Evolutionary conservation across 2,329 filamentous ascomycete genomes (phyloP).

Genomic region (Endoconidiophora polonica): DNA sequence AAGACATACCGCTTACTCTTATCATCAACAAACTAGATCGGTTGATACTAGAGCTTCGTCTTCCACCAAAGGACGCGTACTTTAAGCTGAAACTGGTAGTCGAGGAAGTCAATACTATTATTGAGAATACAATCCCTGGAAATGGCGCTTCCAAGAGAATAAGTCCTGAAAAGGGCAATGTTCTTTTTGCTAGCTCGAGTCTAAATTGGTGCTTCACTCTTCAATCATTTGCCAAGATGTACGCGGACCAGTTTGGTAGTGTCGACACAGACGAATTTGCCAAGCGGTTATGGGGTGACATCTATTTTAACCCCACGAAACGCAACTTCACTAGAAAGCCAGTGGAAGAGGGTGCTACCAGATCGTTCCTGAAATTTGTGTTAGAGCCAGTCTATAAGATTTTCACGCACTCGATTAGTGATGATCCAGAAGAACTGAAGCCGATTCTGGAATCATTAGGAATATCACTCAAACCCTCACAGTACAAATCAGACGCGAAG

Average conservation of each 20-base stretch:
- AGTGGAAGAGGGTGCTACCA: constrained; percentile 60
- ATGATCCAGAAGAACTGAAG: constrained; percentile 71
- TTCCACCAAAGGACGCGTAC: constrained; percentile 89
- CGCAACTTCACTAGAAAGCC: constrained; percentile 83
- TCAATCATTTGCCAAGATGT: constrained; percentile 90
- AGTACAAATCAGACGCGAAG: constrained; percentile 80
- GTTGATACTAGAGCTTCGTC: constrained; percentile 79
- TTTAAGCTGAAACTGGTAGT: constrained; percentile 99
- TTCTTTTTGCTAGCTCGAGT: constrained; percentile 83
- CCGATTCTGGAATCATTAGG: constrained; percentile 62
- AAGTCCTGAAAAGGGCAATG: constrained; percentile 93
- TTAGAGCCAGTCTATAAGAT: constrained; percentile 96
- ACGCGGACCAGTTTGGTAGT: constrained; percentile 70
- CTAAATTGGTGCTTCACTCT: constrained; percentile 97
- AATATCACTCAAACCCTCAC: constrained; percentile 77
- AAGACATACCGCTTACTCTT: constrained; percentile 74
- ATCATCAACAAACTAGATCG: constrained; percentile 97
- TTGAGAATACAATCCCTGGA: constrained; percentile 72
- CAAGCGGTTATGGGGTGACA: constrained; percentile 79
- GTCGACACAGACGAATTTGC: constrained; percentile 74
- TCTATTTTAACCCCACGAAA: constrained; percentile 85
- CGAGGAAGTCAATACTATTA: constrained; percentile 92
- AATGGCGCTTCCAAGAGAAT: constrained; percentile 63
- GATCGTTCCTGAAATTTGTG: constrained; percentile 87
- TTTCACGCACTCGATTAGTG: constrained; percentile 85